Evolutionary conservation across 139 green algal species (phyloP).

Genomic region (Ettlia oleoabundans): DNA sequence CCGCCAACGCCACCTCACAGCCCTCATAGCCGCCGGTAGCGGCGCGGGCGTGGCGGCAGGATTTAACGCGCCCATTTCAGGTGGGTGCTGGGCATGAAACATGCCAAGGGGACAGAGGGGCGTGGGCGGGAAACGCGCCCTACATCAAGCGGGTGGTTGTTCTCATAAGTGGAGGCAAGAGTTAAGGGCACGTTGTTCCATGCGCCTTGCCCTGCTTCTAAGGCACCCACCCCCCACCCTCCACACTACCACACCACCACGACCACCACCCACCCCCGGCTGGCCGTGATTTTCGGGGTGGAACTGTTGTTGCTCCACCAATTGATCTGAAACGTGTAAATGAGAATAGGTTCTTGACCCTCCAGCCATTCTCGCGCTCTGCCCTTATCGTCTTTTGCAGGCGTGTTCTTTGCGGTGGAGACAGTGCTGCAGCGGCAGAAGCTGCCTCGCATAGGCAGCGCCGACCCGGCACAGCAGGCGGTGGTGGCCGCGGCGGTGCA

Average conservation of each 20-base stretch:
- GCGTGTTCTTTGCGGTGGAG: slow-evolving; percentile 95
- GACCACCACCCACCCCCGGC: too few relatives aligned
- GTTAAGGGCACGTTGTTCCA: too few relatives aligned
- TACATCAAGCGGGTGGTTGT: too few relatives aligned
- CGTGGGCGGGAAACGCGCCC: too few relatives aligned
- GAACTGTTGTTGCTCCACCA: too few relatives aligned
- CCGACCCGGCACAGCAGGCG: not conserved
- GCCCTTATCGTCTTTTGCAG: slow-evolving; percentile 8
- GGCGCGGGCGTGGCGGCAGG: slow-evolving; percentile 91
- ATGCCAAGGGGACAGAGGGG: too few relatives aligned
- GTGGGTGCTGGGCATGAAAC: not conserved
- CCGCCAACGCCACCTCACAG: slow-evolving; percentile 65
- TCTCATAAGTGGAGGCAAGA: too few relatives aligned
- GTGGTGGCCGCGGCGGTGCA: not conserved
- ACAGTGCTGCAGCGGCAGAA: slow-evolving; percentile 72
- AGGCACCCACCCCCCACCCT: not conserved
- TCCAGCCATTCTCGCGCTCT: not conserved
- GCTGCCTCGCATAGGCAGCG: not conserved
- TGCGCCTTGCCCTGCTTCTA: too few relatives aligned
- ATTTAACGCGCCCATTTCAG: slow-evolving; percentile 93
- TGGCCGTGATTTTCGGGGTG: too few relatives aligned
- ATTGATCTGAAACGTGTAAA: too few relatives aligned
- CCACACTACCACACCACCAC: not conserved
- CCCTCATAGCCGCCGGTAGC: slow-evolving; percentile 87
- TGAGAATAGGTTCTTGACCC: too few relatives aligned